These are phyloP conservation scores for Apophysomyces trapeziformis DNA, from an alignment of 371 early-diverging fungal species.

Conservation along the genomic window DNA sequence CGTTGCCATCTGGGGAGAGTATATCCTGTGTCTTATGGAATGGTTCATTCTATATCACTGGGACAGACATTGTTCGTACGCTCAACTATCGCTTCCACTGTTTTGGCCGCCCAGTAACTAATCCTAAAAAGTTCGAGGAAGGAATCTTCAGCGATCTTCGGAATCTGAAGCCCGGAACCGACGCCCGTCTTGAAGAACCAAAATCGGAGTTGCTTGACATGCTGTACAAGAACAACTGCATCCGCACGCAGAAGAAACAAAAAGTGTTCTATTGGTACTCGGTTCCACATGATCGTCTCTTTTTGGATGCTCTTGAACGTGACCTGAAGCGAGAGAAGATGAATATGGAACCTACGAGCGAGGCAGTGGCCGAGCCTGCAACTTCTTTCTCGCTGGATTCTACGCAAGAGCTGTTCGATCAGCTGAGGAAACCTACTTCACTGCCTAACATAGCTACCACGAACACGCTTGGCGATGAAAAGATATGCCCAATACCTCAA, in stretches of 20 bases:
- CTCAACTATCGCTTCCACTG: conserved; percentile 94
- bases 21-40: conserved; percentile 95
- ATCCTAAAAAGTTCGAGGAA: conserved; percentile 99
- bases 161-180: conserved; percentile 97
- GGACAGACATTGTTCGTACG: conserved; percentile 98
- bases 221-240: conserved; percentile 97
- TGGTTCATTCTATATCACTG: conserved; percentile 91
- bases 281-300: conserved; percentile 96
- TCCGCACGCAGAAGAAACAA: conserved; percentile 99
- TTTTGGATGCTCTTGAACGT: conserved; percentile 98
- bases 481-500: conserved; percentile 9
- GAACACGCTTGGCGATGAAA: conserved; percentile 31
- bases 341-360: conserved; percentile 80
- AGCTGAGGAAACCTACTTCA: conserved; percentile 47
- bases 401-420: conserved; percentile 64
- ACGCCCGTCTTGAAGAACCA: conserved; percentile 97
- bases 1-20: conserved; percentile 82
- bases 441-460: conserved; percentile 44
- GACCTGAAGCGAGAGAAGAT: conserved; percentile 95
- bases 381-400: conserved; percentile 59
- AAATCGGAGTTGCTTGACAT: conserved; percentile 97
- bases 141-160: conserved; percentile 98
- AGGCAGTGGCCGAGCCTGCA: conserved; percentile 65
- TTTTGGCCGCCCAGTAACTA: conserved; percentile 88
- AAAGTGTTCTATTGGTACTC: conserved; percentile 99